phyloP scores from a whole-genome alignment of 495 filamentous ascomycete genomes.

The Hyaloscypha bicolor region DNA sequence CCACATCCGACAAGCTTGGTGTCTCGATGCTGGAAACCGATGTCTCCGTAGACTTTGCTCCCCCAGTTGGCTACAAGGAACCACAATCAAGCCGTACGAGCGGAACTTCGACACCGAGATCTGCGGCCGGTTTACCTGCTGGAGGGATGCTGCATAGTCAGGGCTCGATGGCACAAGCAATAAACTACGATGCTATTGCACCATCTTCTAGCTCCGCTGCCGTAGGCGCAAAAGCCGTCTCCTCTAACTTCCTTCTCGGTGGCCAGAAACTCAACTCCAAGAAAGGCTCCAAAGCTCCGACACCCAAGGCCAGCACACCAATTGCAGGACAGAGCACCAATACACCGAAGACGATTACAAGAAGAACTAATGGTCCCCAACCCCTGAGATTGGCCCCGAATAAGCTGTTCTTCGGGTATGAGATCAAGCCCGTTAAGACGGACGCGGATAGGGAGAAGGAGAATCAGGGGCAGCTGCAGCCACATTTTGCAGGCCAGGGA shows the following conservation, averaged over 20 bases:
- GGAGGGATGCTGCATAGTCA: constrained; percentile 78
- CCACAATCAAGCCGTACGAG: constrained; percentile 59
- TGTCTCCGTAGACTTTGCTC: constrained; percentile 90
- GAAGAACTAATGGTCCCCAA: constrained; percentile 75
- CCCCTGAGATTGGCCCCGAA: constrained; percentile 84
- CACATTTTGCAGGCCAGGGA: constrained; percentile 83
- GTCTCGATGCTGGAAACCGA: constrained; percentile 96
- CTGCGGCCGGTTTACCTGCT: constrained; percentile 56
- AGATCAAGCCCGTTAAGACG: constrained; percentile 83
- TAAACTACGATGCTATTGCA: constrained; percentile 95
- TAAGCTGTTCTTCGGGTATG: constrained; percentile 95
- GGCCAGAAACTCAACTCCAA: constrained; percentile 76
- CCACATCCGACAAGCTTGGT: constrained; percentile 70
- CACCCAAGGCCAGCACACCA: constrained; percentile 80
- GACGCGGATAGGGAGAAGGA: constrained; percentile 70
- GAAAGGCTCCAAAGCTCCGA: constrained; percentile 76
- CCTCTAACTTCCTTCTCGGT: constrained; percentile 80
- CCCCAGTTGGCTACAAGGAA: constrained; percentile 93
- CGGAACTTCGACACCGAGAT: constrained; percentile 66
- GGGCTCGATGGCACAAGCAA: constrained; percentile 93
- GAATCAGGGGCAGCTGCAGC: constrained; percentile 61
- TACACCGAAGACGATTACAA: constrained; percentile 42
- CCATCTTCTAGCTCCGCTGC: constrained; percentile 69
- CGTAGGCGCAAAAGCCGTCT: constrained; percentile 61
- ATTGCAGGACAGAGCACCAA: constrained; percentile 70